These are phyloP conservation scores for Floccularia luteovirens DNA, from an alignment of 768 basidiomycete genomes.

Conservation along the genomic window DNA sequence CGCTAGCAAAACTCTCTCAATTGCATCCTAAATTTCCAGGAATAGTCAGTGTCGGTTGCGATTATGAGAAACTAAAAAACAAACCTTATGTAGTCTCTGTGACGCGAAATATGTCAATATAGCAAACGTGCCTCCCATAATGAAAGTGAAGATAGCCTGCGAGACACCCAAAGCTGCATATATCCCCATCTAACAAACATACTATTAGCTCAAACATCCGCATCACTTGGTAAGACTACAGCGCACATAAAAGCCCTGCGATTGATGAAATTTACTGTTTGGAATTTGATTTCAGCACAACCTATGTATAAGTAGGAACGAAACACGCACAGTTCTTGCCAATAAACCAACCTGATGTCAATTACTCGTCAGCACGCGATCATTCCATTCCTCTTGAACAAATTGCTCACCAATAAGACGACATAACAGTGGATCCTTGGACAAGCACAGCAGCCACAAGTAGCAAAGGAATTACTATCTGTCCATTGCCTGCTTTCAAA, in stretches of 20 bases:
- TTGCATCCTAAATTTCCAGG: conserved; percentile 45
- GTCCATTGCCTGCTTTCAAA: conserved; percentile 61
- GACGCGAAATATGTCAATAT: conserved; percentile 76
- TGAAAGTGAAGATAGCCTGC: conserved; percentile 62
- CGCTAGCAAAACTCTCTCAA: conserved; percentile 68
- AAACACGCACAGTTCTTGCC: conserved; percentile 55
- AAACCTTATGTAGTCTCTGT: conserved; percentile 50
- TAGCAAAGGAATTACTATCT: conserved; percentile 57
- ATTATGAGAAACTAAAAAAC: conserved; percentile 7
- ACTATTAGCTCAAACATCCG: conserved; percentile 3
- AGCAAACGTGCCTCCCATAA: conserved; percentile 60
- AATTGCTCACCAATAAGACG: conserved; percentile 60
- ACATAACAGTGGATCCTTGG: conserved; percentile 67
- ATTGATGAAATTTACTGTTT: conserved; percentile 42
- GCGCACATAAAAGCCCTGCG: conserved; percentile 68
- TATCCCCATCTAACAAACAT: conserved; percentile 60
- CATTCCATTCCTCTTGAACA: neutral
- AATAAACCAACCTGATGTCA: conserved; percentile 65
- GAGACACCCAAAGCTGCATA: conserved; percentile 69
- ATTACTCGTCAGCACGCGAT: neutral
- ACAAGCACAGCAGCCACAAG: conserved; percentile 51
- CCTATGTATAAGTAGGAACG: neutral
- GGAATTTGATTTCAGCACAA: conserved; percentile 9
- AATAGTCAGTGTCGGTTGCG: neutral
- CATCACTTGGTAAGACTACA: neutral